Conservation (phyloP, 306 rosid genomes). For the Heteromeles arbutifolia region DNA sequence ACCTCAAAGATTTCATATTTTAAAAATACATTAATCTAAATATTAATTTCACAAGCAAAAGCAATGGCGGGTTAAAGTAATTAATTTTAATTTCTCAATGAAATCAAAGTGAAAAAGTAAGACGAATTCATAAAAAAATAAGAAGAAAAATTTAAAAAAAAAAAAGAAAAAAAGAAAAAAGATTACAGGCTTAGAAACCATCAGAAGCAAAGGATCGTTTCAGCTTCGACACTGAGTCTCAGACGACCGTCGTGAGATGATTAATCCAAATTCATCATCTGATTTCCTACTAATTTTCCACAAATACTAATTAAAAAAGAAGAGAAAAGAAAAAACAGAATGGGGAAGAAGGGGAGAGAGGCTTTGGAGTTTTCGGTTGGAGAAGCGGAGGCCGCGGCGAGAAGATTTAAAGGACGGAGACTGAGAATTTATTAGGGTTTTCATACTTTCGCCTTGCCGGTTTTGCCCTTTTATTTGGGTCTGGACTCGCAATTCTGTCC, state of each 20-base stretch:
- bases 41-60: background rate
- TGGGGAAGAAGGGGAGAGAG: no score
- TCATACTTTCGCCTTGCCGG: background rate
- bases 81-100: no score
- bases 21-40: background rate
- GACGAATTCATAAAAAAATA: no score
- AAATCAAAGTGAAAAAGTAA: background rate
- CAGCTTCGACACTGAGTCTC: conserved; percentile 34
- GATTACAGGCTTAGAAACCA: background rate
- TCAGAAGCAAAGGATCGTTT: conserved; percentile 44
- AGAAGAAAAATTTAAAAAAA: background rate
- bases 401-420: background rate
- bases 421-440: background rate
- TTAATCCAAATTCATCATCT: conserved; percentile 45
- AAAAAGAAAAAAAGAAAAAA: background rate
- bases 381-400: no score
- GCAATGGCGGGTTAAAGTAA: background rate
- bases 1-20: no score
- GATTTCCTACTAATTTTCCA: background rate
- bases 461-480: background rate
- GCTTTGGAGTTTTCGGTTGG: background rate
- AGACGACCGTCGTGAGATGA: conserved; percentile 63
- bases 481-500: background rate
- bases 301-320: background rate
- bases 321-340: no score